Percentiles rank a stretch among this genome's conserved stretches.
Conservation (phyloP, 805 yeast species). For the Teunomyces funiuensis region DNA sequence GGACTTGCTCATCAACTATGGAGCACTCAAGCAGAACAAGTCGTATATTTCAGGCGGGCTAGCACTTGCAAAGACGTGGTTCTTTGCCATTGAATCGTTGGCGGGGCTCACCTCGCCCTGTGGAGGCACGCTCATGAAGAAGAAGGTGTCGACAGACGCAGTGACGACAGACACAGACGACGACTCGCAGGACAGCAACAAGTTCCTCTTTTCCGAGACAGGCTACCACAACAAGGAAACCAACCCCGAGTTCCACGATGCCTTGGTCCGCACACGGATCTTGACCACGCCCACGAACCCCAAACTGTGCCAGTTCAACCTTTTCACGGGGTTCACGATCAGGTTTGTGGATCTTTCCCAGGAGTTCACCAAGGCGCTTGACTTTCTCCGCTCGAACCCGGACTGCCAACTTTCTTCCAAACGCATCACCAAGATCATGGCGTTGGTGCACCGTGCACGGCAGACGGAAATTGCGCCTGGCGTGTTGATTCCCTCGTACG, state of each 20-base stretch:
- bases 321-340: slow-evolving; percentile 34
- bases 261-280: slow-evolving; percentile 28
- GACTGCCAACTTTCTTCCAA: slow-evolving; percentile 17
- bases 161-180: background rate
- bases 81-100: slow-evolving; percentile 25
- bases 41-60: slow-evolving; percentile 18
- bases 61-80: slow-evolving; percentile 28
- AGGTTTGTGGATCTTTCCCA: slow-evolving; percentile 25
- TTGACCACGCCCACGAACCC: slow-evolving; percentile 15
- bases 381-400: slow-evolving; percentile 19
- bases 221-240: slow-evolving; percentile 26
- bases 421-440: slow-evolving; percentile 15
- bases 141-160: background rate
- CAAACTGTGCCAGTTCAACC: slow-evolving; percentile 23
- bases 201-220: slow-evolving; percentile 27
- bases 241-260: slow-evolving; percentile 33
- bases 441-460: slow-evolving; percentile 16
- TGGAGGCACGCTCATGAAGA: slow-evolving; percentile 15
- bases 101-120: slow-evolving; percentile 18
- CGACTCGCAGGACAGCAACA: slow-evolving; percentile 1
- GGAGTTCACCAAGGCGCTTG: slow-evolving; percentile 25
- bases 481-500: slow-evolving; percentile 18
- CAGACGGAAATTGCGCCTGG: slow-evolving; percentile 25
- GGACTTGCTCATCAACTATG: slow-evolving; percentile 23
- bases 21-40: slow-evolving; percentile 9